Conservation (phyloP, 345 rosid genomes). For the Lumnitzera racemosa region DNA sequence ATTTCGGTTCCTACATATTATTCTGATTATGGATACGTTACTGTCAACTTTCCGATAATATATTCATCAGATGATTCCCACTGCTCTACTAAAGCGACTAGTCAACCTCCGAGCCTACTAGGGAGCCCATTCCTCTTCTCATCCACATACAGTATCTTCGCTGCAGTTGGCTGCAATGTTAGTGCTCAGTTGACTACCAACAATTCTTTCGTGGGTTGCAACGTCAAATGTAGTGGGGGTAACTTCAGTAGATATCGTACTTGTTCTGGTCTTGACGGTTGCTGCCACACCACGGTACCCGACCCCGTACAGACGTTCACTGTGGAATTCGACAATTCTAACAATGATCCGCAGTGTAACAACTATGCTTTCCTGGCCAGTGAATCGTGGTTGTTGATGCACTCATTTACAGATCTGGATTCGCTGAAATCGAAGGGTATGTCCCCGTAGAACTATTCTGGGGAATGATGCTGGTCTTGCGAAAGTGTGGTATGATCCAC, state of each 20-base stretch:
- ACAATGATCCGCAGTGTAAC: background rate
- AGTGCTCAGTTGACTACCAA: background rate
- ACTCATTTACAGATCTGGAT: no score
- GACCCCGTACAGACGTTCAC: background rate
- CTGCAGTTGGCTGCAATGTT: conserved; percentile 5
- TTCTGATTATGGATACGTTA: background rate
- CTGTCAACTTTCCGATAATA: background rate
- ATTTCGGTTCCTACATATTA: no score
- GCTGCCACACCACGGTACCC: conserved; percentile 5
- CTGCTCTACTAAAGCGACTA: background rate
- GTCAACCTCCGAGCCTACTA: background rate
- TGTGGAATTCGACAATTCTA: background rate
- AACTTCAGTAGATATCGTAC: background rate
- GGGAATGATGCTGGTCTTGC: no score
- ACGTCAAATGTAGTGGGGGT: background rate
- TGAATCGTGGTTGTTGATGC: background rate
- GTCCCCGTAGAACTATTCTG: no score
- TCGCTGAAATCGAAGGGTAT: no score
- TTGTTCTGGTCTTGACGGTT: conserved; percentile 1
- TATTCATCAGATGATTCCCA: background rate
- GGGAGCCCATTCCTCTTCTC: background rate
- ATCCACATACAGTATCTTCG: background rate
- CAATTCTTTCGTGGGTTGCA: background rate
- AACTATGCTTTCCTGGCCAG: conserved; percentile 4
- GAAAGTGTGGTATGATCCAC: no score